Conservation (phyloP, 1,284 basidiomycete genomes). For the Exobasidium rhododendri region DNA sequence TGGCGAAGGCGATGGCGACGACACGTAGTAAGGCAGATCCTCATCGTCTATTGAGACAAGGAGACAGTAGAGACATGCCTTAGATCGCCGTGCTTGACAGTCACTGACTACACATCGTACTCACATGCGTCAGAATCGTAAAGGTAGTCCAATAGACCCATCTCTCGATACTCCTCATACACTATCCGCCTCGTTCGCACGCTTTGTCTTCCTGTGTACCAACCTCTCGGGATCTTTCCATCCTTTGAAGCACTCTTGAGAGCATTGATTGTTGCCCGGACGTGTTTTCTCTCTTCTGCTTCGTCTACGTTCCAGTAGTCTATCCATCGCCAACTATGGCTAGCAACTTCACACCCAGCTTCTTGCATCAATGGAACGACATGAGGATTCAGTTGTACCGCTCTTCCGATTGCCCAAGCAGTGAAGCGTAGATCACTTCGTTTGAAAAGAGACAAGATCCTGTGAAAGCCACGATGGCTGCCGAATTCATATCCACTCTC, state of each 20-base stretch:
- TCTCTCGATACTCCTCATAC: conserved; percentile 46
- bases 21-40: conserved; percentile 57
- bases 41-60: conserved; percentile 42
- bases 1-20: conserved; percentile 34
- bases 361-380: conserved; percentile 49
- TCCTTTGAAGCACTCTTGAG: conserved; percentile 46
- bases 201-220: conserved; percentile 56
- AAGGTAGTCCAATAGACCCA: conserved; percentile 34
- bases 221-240: conserved; percentile 49
- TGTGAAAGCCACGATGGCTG: conserved; percentile 56
- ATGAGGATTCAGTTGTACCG: conserved; percentile 54
- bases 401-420: conserved; percentile 54
- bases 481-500: conserved; percentile 57
- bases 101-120: no score
- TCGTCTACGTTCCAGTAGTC: conserved; percentile 51
- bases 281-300: conserved; percentile 50
- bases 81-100: no score
- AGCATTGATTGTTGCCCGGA: conserved; percentile 49
- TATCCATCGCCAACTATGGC: conserved; percentile 56
- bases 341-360: conserved; percentile 53
- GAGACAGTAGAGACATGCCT: conserved; percentile 24
- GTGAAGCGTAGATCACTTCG: conserved; percentile 50
- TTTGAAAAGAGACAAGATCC: conserved; percentile 54
- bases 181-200: conserved; percentile 49
- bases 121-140: conserved; percentile 48